phyloP scores from a whole-genome alignment of 2,329 filamentous ascomycete genomes.

The Monilinia polystroma region DNA sequence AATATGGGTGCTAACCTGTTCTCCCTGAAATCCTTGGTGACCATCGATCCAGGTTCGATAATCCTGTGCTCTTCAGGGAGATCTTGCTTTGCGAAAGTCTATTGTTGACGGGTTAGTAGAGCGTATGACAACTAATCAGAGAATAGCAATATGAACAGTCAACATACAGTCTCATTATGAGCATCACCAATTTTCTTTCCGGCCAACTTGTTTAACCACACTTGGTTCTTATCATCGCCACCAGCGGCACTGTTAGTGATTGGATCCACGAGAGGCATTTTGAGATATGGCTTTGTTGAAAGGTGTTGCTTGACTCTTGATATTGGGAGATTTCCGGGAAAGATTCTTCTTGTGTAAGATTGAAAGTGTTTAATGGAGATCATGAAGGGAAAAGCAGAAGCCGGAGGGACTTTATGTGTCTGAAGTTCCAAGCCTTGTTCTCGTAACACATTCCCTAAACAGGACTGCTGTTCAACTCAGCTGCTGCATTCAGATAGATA shows the following conservation, averaged over 20 bases:
- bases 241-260: constrained; percentile 48
- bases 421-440: constrained; percentile 10
- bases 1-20: constrained; percentile 33
- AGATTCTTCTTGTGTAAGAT: constrained; percentile 6
- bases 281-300: constrained; percentile 39
- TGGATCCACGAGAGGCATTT: constrained; percentile 64
- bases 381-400: constrained; percentile 1
- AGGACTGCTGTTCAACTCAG: constrained; percentile 11
- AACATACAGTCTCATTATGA: constrained; percentile 54
- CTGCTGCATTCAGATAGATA: constrained; percentile 12
- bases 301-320: constrained; percentile 16
- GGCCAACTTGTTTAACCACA: constrained; percentile 62
- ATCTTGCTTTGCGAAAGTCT: constrained; percentile 62
- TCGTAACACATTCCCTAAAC: neutral
- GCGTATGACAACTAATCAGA: neutral
- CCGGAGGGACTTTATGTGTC: neutral
- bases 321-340: neutral
- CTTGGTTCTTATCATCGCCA: constrained; percentile 45
- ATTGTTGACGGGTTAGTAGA: constrained; percentile 13
- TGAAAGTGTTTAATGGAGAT: constrained; percentile 16
- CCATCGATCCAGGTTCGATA: constrained; percentile 56
- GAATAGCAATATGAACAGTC: neutral
- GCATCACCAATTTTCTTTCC: constrained; percentile 61
- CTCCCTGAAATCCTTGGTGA: constrained; percentile 55
- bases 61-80: constrained; percentile 57